Conservation (phyloP, 495 filamentous ascomycete genomes). For the Neurospora sp. region DNA sequence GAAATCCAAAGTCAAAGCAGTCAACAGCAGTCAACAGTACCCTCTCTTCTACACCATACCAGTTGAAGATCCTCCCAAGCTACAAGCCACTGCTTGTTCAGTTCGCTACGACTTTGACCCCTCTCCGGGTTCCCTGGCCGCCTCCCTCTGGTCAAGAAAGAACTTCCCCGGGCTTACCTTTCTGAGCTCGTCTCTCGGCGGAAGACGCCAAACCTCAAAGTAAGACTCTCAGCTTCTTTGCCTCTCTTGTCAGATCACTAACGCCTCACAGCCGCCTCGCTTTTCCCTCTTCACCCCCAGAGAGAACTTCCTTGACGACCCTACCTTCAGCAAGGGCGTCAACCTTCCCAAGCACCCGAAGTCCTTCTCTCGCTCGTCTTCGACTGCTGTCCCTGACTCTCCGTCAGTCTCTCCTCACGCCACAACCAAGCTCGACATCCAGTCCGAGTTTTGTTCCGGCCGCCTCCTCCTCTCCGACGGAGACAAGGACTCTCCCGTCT, state of each 20-base stretch:
- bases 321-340: not conserved
- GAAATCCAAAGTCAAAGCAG: not conserved
- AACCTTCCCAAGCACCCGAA: not conserved
- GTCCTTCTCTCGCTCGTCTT: not conserved
- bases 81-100: not conserved
- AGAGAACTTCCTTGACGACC: not conserved
- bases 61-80: not conserved
- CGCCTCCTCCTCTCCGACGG: not conserved
- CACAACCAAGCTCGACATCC: not conserved
- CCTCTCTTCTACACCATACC: not conserved
- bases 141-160: not conserved
- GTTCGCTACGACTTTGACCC: not conserved
- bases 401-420: not conserved
- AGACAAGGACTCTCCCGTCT: not conserved
- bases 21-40: not conserved
- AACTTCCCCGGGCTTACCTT: not conserved
- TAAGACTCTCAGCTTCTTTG: not conserved
- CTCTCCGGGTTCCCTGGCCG: not conserved
- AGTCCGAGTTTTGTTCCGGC: not conserved
- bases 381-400: not conserved
- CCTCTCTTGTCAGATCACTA: not conserved
- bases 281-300: not conserved
- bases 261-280: not conserved
- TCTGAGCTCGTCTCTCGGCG: not conserved
- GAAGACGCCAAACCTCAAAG: not conserved